Conservation (phyloP, 2,329 filamentous ascomycete species). For the Pseudocercospora musae region DNA sequence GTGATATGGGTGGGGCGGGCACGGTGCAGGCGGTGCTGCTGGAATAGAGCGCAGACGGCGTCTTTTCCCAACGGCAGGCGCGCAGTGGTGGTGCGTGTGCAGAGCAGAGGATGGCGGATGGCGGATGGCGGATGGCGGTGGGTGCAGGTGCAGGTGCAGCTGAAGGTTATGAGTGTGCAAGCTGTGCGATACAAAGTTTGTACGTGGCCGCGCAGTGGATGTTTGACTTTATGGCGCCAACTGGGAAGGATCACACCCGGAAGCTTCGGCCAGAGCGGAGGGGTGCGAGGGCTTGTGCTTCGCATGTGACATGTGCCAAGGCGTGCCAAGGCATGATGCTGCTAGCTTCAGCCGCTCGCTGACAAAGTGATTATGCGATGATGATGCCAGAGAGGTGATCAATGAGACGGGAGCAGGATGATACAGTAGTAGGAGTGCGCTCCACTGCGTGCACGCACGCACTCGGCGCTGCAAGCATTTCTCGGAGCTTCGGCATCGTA, state of each 20-base stretch:
- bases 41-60: conserved; percentile 6
- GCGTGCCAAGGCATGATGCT: not conserved
- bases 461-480: not conserved
- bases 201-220: too few relatives aligned
- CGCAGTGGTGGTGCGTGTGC: not conserved
- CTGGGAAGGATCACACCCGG: not conserved
- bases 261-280: conserved; percentile 7
- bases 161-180: too few relatives aligned
- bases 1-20: not conserved
- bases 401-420: too few relatives aligned
- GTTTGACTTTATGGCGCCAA: not conserved
- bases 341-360: not conserved
- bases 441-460: not conserved
- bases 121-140: not conserved
- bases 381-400: too few relatives aligned
- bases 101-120: too few relatives aligned
- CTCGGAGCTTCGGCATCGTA: not conserved
- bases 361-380: not conserved
- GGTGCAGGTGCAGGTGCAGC: not conserved
- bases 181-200: not conserved
- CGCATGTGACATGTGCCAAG: not conserved
- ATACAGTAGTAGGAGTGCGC: too few relatives aligned
- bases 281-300: not conserved
- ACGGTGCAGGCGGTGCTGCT: not conserved
- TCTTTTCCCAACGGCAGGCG: conserved; percentile 2